Percentiles rank a stretch among this genome's conserved stretches.
These are phyloP conservation scores for Amanita jacksonii DNA, from an alignment of 768 basidiomycete species.

Conservation along the genomic window DNA sequence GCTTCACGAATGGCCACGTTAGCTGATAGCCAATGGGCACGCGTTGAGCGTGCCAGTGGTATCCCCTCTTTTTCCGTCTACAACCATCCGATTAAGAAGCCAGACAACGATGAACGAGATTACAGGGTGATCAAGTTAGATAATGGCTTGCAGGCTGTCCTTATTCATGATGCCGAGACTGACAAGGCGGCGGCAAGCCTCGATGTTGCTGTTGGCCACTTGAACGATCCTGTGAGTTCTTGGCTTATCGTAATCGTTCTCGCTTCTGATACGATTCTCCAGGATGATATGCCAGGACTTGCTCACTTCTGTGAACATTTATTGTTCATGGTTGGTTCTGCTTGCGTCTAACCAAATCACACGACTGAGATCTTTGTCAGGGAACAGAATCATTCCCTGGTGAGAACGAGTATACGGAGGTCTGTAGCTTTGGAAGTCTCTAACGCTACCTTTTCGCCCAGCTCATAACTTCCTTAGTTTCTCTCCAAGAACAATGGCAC, in stretches of 20 bases:
- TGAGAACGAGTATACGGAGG: constrained; percentile 94
- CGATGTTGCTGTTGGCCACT: constrained; percentile 90
- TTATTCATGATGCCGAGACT: constrained; percentile 76
- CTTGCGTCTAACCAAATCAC: neutral
- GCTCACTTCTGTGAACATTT: constrained; percentile 97
- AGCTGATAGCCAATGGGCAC: constrained; percentile 24
- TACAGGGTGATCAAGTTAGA: constrained; percentile 78
- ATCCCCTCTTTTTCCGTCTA: constrained; percentile 45
- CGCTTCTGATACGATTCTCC: constrained; percentile 4
- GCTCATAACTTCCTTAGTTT: constrained; percentile 33
- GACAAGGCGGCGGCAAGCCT: constrained; percentile 95
- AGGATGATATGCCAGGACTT: constrained; percentile 86
- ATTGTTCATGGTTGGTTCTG: constrained; percentile 75
- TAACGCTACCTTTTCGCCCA: constrained; percentile 9
- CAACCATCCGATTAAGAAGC: constrained; percentile 53
- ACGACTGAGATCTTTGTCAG: constrained; percentile 24
- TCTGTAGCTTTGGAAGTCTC: constrained; percentile 17
- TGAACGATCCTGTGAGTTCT: constrained; percentile 86
- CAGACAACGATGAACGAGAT: constrained; percentile 67
- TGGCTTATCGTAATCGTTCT: neutral
- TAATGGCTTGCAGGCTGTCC: constrained; percentile 81
- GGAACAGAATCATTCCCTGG: constrained; percentile 77
- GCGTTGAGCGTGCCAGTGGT: constrained; percentile 17
- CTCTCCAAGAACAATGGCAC: constrained; percentile 72
- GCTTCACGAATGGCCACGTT: constrained; percentile 14